Evolutionary conservation across 306 rosid species (phyloP), one percentile per base, ranked within the genome.

Genomic region (Ammopiptanthus mongolicus): DNA sequence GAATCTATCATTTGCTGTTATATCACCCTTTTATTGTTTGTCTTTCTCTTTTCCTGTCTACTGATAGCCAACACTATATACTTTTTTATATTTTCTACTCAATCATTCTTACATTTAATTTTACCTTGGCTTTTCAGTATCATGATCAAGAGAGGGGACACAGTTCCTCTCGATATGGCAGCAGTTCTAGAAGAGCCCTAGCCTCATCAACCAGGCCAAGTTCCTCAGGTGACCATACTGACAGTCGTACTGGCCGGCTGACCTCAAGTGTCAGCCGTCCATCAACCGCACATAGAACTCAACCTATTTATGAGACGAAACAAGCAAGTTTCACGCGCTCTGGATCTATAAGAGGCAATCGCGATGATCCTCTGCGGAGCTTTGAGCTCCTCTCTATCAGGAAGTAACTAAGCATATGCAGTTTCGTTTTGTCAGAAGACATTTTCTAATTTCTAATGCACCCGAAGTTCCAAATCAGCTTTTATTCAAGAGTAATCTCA

Each of bases 381-480:
- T 90, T 96, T 60, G 99, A 96, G 82, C 89, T 90, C 81, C 94
- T 96, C 57, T 86, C 99, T 62, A 88, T 96, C 86, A 90, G 94
- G 86, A 96, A 96, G 88, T 96, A 82, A 81, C 57, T 1, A 11
- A 61, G 57, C 22, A 53, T 21, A 44, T 75, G 55, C 62, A 15
- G 69, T 60, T 69, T 25, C 51, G 42, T 28, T 44, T 41, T 23
- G 52, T 66, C 36, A 6, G 8, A 69, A 78, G 51, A 58, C 72
- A 75, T 78, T 37, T 71, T 75, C 71, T 22, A 18, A 79, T 65
- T 34, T 65, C 65, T 37, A 56, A 65, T 23, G 76, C 55, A 31
- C 76, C 63, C 37, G 21, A 67, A 42, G 37, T 37, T 60, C 50
- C 47, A 31, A 23, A 68, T 77, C 81, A 41, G 73, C 78, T 29